Evolutionary conservation across 441 rosid species (phyloP), one percentile per base, ranked within the genome.

Genomic region (Brassica balearica): DNA sequence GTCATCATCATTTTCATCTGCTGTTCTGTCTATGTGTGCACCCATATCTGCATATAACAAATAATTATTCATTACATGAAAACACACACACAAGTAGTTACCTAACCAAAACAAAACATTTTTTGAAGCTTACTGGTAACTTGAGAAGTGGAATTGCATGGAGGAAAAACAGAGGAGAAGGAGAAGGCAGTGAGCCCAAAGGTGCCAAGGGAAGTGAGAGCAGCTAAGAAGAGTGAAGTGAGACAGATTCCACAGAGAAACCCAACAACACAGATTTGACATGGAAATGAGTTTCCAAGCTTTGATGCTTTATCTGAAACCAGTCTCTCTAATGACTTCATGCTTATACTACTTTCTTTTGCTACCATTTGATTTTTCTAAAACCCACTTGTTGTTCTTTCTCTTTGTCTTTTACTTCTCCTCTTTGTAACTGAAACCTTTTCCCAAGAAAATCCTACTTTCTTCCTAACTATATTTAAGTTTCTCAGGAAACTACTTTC

Each of bases 251-350:
- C 99, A 80, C 90, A 87, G 4, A 95, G 93, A 73, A 92, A 87
- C 68, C 97, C 97, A 86, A 91, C 82, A 25, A 92, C 97, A 77
- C 98, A 93, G 43, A 95, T 86, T 82, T 93, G 99, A 75, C 98
- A 95, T 59, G 95, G 84, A 86, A 93, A 92, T 77, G 99, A 95
- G 80, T 76, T 88, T 0, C 98, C 94, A 87, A 92, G 90, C 81
- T 91, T 94, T 79, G 91, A 68, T 71, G 97, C 99, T 79, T 64
- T 93, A 77, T 92, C 97, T 73, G 97, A 93, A 68, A 95, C 86
- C 10, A 90, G 81, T 78, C 92, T 95, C 80, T 95, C 97, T 15
- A 95, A 72, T 59, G 89, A 84, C 87, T 88, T 95, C 80, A 62
- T 75, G 9, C 79, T 69, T 81, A 65, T 80, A 86, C 86, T 90